Evolutionary conservation across 2,329 filamentous ascomycete species (phyloP), one percentile per base, ranked within the genome.

Genomic region (Venturia oleaginea): DNA sequence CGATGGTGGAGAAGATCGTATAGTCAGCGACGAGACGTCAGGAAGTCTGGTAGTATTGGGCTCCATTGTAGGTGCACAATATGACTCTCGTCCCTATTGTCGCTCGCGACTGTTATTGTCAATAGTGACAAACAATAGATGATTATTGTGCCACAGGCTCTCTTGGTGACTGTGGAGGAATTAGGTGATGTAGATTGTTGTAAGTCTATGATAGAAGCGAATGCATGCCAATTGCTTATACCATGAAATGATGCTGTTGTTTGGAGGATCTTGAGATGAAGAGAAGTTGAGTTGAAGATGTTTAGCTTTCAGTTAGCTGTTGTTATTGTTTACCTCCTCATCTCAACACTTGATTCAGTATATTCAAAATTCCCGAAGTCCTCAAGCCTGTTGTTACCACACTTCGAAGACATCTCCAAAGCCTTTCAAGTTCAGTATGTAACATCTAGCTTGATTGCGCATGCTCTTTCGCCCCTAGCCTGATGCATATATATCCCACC

Each of bases 321-420:
- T 57, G 51, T 57, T 34, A 5, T 57, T 57, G 51, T 57, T 57
- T 57, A 57, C 51, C 27, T 34, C n/a, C 27, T 17, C 48, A 32
- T 19, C 11, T 22, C 10, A 4, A 10, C 5, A 37, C 4, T 40
- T 40, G 37, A 27, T 32, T 24, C 51, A 57, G 17, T 34, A 34
- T 22, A 15, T 57, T 30, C 27, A 57, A 15, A 10, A 34, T 34
- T 57, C 51, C 51, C 22, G 27, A 24, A 57, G 2, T n/a, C 8
- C 1, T n/a, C n/a, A n/a, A n/a, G n/a, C n/a, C n/a, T n/a, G n/a
- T n/a, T n/a, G n/a, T n/a, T n/a, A n/a, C n/a, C n/a, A n/a, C n/a
- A n/a, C n/a, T n/a, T n/a, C n/a, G n/a, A n/a, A n/a, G n/a, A n/a
- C n/a, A n/a, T n/a, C n/a, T n/a, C n/a, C n/a, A n/a, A n/a, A n/a